Evolutionary conservation across 805 yeast genomes (phyloP).

Genomic region (Ogataea degrootiae): DNA sequence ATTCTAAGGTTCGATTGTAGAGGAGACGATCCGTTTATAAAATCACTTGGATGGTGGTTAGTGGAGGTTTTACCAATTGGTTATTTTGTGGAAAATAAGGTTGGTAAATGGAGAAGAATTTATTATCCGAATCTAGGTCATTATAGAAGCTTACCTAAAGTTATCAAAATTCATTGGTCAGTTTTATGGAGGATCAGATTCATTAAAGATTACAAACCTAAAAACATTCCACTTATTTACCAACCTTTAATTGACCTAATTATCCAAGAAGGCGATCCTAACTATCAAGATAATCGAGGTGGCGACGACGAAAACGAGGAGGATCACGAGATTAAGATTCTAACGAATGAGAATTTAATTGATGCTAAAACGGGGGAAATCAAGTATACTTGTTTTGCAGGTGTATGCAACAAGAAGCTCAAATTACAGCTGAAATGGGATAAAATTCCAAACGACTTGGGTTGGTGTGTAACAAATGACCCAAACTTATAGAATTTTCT

Average conservation of each 20-base stretch:
- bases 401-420: conserved; percentile 3
- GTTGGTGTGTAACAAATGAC: conserved; percentile 6
- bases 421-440: conserved; percentile 27
- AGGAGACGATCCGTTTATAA: conserved; percentile 28
- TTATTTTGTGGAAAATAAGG: conserved; percentile 40
- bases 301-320: conserved; percentile 3
- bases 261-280: neutral
- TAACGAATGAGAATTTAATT: conserved; percentile 17
- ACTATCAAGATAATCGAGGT: neutral
- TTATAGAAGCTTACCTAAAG: conserved; percentile 42
- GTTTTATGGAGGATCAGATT: conserved; percentile 50
- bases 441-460: conserved; percentile 32
- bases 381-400: conserved; percentile 5
- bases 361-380: conserved; percentile 17
- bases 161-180: conserved; percentile 55
- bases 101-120: conserved; percentile 46
- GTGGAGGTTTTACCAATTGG: conserved; percentile 59
- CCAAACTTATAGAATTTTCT: no score
- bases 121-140: conserved; percentile 57
- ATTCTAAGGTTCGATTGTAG: conserved; percentile 33
- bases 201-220: conserved; percentile 41
- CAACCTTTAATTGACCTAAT: conserved; percentile 13
- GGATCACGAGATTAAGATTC: neutral
- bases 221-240: conserved; percentile 36
- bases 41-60: conserved; percentile 52